Evolutionary conservation across 108 stramenopile species (phyloP), one percentile per base, ranked within the genome.

Genomic region (Conticribra weissflogii): DNA sequence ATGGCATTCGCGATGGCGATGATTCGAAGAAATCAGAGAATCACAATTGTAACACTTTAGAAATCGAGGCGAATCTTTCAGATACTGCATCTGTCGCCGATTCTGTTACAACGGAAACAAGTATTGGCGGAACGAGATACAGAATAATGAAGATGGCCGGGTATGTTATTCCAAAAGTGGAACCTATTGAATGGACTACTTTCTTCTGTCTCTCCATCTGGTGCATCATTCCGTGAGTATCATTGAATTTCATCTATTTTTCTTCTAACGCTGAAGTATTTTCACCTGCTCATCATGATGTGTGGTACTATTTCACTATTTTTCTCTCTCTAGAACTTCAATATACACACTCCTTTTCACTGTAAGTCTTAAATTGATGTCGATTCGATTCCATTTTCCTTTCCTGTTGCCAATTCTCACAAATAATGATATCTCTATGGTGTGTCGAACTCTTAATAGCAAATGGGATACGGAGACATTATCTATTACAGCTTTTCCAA

Each of bases 391-490:
- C 28, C 3, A 63, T 23, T 63, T 27, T 4, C 58, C 49, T 31
- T 57, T 21, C 29, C 30, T 58, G 47, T 16, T 58, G 9, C 34
- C 29, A 58, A 32, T 22, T 24, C 28, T 32, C 47, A 1, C 54
- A 23, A 46, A 23, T 4, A 27, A 16, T 68, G 21, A 19, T 29
- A 45, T 3, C 2, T 3, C 28, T 1, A 50, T 54, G 18, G 23
- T 23, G 28, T 51, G 22, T 33, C 2, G 18, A 32, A 8, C 16
- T 17, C 22, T 18, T 14, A 5, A 22, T n/a, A 72, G 72, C 76
- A 67, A 68, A 82, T 82, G 73, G 84, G 84, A 22, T 81, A 59
- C 4, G 84, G 84, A 21, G 59, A 74, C 30, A 29, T 32, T 0
- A 65, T 61, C 22, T 79, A 82, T 53, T 82, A 71, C 62, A 49